Evolutionary conservation across 1,139 yeast genomes (phyloP).

Genomic region (Sugiyamaella novakii): DNA sequence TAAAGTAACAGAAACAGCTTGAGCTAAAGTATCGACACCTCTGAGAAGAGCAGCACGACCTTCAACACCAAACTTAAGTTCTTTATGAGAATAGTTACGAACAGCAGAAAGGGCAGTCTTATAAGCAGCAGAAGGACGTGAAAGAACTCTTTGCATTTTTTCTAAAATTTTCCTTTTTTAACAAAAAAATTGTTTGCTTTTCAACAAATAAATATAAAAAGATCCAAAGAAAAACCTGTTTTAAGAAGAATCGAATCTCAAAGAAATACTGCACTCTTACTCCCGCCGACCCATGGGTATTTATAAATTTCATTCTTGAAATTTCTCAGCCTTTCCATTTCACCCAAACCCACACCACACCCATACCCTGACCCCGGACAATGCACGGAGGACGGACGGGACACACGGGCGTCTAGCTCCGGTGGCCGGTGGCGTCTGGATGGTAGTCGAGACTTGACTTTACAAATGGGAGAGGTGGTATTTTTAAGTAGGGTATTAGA

Average conservation of each 20-base stretch:
- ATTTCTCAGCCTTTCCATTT: conserved; percentile 14
- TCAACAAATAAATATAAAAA: conserved; percentile 3
- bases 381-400: too few relatives aligned
- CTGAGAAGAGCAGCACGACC: conserved; percentile 95
- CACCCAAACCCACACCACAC: conserved; percentile 7
- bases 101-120: conserved; percentile 31
- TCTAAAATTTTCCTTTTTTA: not conserved
- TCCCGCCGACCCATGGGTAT: not conserved
- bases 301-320: conserved; percentile 17
- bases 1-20: conserved; percentile 94
- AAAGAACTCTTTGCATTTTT: conserved; percentile 35
- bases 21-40: conserved; percentile 96
- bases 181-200: not conserved
- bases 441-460: too few relatives aligned
- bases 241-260: conserved; percentile 9
- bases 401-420: not conserved
- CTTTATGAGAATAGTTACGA: conserved; percentile 72
- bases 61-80: conserved; percentile 96
- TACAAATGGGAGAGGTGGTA: too few relatives aligned
- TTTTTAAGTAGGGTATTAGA: too few relatives aligned
- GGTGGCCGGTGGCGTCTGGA: not conserved
- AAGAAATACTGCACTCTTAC: conserved; percentile 6
- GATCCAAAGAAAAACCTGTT: not conserved
- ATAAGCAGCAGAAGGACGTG: conserved; percentile 32
- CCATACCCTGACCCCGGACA: conserved; percentile 4